phyloP scores from a whole-genome alignment of 2,329 filamentous ascomycete genomes.

The Clarireedia paspali region DNA sequence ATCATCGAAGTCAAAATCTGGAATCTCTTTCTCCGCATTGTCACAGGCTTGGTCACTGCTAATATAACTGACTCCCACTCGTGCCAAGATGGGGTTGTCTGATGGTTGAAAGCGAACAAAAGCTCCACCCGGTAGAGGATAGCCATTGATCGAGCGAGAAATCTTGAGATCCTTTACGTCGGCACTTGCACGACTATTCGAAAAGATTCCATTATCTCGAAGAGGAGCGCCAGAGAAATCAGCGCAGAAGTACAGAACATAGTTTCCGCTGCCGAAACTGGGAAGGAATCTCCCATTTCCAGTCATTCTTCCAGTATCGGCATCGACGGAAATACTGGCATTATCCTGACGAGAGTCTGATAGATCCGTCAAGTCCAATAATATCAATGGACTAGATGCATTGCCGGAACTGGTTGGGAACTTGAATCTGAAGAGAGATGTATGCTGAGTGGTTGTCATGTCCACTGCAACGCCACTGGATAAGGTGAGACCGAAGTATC shows the following conservation, averaged over 20 bases:
- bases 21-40: slow-evolving; percentile 61
- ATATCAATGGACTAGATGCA: slow-evolving; percentile 44
- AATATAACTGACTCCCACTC: slow-evolving; percentile 65
- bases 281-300: slow-evolving; percentile 54
- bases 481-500: slow-evolving; percentile 56
- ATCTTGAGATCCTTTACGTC: slow-evolving; percentile 41
- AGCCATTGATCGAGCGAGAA: slow-evolving; percentile 44
- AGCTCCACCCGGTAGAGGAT: slow-evolving; percentile 50
- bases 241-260: slow-evolving; percentile 56
- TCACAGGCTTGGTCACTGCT: slow-evolving; percentile 57
- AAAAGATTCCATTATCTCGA: slow-evolving; percentile 54
- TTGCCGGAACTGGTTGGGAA: slow-evolving; percentile 40
- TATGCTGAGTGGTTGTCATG: slow-evolving; percentile 59
- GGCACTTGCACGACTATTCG: slow-evolving; percentile 46
- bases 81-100: slow-evolving; percentile 46
- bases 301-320: slow-evolving; percentile 50
- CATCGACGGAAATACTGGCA: slow-evolving; percentile 47
- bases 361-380: slow-evolving; percentile 59
- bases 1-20: slow-evolving; percentile 54
- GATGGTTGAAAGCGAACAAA: slow-evolving; percentile 51
- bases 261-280: slow-evolving; percentile 57
- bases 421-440: slow-evolving; percentile 58
- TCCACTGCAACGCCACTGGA: slow-evolving; percentile 50
- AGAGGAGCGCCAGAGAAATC: slow-evolving; percentile 55
- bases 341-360: slow-evolving; percentile 50